Conservation (phyloP, 2,329 filamentous ascomycete species). For the Aspergillus aculeatinus region DNA sequence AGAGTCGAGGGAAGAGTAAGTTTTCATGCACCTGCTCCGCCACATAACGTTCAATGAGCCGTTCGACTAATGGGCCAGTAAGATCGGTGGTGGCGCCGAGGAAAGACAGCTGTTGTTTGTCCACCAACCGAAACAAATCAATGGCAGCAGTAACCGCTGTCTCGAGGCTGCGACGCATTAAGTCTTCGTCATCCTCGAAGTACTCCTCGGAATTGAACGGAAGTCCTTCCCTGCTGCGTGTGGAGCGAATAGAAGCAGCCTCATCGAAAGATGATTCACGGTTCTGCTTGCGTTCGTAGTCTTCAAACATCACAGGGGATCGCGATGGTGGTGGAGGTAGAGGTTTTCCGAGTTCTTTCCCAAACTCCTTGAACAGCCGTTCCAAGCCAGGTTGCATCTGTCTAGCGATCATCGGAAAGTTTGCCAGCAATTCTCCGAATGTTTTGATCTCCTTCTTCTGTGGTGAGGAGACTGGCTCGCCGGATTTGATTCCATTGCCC, state of each 20-base stretch:
- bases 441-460: constrained; percentile 85
- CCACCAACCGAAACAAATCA: constrained; percentile 91
- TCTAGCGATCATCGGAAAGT: constrained; percentile 91
- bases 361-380: constrained; percentile 85
- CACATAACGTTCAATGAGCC: constrained; percentile 91
- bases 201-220: constrained; percentile 65
- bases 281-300: constrained; percentile 50
- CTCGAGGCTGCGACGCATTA: constrained; percentile 84
- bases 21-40: constrained; percentile 85
- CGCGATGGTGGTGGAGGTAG: constrained; percentile 67
- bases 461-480: constrained; percentile 38
- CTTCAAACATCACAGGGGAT: constrained; percentile 53
- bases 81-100: constrained; percentile 90
- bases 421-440: constrained; percentile 83
- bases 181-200: constrained; percentile 85
- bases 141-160: constrained; percentile 91
- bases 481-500: constrained; percentile 24
- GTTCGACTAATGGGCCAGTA: constrained; percentile 87
- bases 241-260: constrained; percentile 34
- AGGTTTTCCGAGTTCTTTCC: constrained; percentile 78
- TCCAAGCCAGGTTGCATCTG: constrained; percentile 95
- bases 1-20: constrained; percentile 79
- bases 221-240: constrained; percentile 37
- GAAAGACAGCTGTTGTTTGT: constrained; percentile 90
- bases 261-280: constrained; percentile 41